Conservation (phyloP, 208 protist species). For the Acanthamoeba royreba region DNA sequence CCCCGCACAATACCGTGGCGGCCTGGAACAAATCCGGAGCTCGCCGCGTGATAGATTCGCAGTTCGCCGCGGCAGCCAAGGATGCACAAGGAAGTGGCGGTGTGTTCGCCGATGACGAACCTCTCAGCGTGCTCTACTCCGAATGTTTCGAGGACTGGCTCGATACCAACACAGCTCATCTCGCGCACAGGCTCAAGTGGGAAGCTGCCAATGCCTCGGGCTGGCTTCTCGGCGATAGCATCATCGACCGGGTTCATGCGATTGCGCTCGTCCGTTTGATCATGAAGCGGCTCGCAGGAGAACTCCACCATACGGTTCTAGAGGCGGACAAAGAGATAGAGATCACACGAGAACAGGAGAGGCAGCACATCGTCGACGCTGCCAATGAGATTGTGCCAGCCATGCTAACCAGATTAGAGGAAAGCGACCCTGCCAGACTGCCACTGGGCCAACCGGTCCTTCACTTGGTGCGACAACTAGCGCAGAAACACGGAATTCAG, state of each 20-base stretch:
- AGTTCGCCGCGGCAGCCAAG: neutral
- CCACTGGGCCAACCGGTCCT: neutral
- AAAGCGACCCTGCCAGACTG: neutral
- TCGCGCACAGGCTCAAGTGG: neutral
- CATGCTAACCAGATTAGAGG: neutral
- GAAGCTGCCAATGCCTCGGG: neutral
- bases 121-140: neutral
- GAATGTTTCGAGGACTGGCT: conserved; percentile 22
- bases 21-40: neutral
- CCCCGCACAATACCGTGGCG: neutral
- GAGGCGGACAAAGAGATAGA: neutral
- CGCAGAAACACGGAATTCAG: neutral
- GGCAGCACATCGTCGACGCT: neutral
- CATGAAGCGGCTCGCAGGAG: neutral
- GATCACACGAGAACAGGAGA: neutral
- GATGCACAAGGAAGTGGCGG: neutral
- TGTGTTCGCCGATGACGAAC: neutral
- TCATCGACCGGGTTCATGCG: neutral
- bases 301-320: neutral
- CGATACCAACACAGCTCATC: neutral
- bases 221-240: neutral
- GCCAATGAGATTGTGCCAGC: neutral
- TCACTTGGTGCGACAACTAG: neutral
- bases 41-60: neutral
- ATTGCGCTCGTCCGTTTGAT: neutral